Conservation (phyloP, 305 asterid species). For the Solanum hybrid region DNA sequence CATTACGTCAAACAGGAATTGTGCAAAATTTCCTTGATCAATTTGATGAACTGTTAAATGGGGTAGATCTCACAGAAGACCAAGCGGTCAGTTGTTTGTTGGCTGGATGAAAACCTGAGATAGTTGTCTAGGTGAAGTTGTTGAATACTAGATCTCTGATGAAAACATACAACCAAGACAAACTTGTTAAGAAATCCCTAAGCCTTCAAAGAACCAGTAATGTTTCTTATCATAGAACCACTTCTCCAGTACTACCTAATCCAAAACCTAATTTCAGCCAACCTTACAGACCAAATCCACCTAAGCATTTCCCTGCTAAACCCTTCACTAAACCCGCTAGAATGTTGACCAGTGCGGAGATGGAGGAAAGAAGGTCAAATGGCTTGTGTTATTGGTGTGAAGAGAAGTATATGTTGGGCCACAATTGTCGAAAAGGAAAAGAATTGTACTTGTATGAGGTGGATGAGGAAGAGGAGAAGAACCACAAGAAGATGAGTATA, state of each 20-base stretch:
- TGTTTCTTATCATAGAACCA: too few relatives aligned
- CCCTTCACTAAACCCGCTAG: neutral
- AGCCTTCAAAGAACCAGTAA: too few relatives aligned
- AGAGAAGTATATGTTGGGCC: neutral
- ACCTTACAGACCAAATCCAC: neutral
- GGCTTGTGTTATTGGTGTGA: neutral
- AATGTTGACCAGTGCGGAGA: neutral
- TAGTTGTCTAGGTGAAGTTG: neutral
- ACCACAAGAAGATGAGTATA: too few relatives aligned
- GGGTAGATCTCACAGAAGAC: neutral
- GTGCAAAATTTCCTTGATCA: neutral
- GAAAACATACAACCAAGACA: neutral
- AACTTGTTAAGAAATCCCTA: too few relatives aligned
- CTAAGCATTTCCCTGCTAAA: neutral
- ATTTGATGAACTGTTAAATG: neutral
- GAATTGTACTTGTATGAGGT: neutral
- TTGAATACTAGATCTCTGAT: neutral
- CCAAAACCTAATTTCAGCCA: too few relatives aligned
- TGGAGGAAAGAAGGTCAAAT: neutral
- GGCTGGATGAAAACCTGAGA: neutral
- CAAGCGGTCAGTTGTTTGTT: neutral
- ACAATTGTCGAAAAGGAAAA: neutral
- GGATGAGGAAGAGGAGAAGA: neutral
- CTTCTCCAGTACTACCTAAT: too few relatives aligned
- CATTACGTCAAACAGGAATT: neutral